phyloP scores from a whole-genome alignment of 768 basidiomycete species.

The Lactarius vividus region DNA sequence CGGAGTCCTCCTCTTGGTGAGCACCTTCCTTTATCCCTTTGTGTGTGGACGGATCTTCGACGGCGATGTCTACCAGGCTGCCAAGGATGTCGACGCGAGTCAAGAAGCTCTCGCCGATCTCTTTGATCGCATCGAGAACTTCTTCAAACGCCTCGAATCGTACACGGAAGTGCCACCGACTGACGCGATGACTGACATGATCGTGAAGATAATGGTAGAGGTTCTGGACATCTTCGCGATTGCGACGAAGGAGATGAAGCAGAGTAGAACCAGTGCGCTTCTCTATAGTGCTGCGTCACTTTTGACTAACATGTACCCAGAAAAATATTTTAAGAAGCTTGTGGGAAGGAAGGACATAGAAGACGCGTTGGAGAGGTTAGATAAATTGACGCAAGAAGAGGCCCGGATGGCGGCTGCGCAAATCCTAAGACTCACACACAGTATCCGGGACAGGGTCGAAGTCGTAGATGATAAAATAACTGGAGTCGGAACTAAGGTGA shows the following conservation, averaged over 20 bases:
- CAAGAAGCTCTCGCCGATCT: no score
- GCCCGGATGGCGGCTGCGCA: not conserved
- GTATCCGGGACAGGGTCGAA: no score
- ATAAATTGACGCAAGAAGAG: not conserved
- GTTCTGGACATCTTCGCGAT: not conserved
- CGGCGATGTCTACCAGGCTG: not conserved
- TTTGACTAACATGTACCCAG: not conserved
- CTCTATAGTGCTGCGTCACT: not conserved
- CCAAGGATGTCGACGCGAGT: no score
- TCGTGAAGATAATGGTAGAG: not conserved
- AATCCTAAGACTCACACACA: not conserved
- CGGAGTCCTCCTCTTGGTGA: not conserved
- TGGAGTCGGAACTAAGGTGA: not conserved
- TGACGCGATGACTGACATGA: not conserved
- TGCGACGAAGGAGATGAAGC: not conserved
- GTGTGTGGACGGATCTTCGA: not conserved
- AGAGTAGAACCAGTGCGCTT: not conserved
- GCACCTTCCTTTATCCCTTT: not conserved
- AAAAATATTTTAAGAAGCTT: not conserved
- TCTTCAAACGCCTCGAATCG: no score
- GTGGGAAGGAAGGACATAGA: not conserved
- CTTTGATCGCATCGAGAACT: no score
- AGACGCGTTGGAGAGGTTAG: not conserved
- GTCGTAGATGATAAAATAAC: not conserved
- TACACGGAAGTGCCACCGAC: no score